Evolutionary conservation across 2,329 filamentous ascomycete species (phyloP).

Genomic region (Cytospora piceicola): DNA sequence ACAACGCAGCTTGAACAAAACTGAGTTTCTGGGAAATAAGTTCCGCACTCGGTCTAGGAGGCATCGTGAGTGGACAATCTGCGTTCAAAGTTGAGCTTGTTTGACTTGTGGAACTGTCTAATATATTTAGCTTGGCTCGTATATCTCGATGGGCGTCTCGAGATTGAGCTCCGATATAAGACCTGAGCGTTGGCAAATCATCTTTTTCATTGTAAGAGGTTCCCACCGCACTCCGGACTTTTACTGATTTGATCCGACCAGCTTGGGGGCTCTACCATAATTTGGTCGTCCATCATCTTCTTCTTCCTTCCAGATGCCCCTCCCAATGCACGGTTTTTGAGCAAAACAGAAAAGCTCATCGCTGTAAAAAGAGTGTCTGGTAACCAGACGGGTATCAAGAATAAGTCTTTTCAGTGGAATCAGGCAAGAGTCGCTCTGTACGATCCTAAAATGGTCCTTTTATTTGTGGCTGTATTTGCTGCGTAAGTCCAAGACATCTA

Average conservation of each 20-base stretch:
- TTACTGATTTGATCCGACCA: too few species aligned
- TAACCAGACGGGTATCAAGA: slow-evolving; percentile 10
- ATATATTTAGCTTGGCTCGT: neutral
- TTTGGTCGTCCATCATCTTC: neutral
- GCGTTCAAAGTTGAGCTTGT: too few species aligned
- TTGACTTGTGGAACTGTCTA: too few species aligned
- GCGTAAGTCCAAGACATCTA: too few species aligned
- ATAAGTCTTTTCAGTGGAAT: slow-evolving; percentile 6
- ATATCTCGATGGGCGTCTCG: slow-evolving; percentile 10
- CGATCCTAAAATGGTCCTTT: slow-evolving; percentile 2
- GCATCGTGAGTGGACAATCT: too few species aligned
- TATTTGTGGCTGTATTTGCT: neutral
- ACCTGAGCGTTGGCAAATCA: slow-evolving; percentile 1
- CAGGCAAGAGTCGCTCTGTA: slow-evolving; percentile 4
- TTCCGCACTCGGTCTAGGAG: too few species aligned
- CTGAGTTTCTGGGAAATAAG: slow-evolving; percentile 40
- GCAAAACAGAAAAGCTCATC: neutral
- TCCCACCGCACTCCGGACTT: too few species aligned
- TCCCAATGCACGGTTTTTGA: neutral
- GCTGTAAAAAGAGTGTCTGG: neutral
- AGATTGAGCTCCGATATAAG: neutral
- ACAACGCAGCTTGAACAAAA: too few species aligned
- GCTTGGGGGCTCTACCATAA: neutral
- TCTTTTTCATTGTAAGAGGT: slow-evolving; percentile 1
- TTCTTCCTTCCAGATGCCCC: slow-evolving; percentile 8